These are phyloP conservation scores for Candida takata DNA, from an alignment of 805 yeast species.

Conservation along the genomic window DNA sequence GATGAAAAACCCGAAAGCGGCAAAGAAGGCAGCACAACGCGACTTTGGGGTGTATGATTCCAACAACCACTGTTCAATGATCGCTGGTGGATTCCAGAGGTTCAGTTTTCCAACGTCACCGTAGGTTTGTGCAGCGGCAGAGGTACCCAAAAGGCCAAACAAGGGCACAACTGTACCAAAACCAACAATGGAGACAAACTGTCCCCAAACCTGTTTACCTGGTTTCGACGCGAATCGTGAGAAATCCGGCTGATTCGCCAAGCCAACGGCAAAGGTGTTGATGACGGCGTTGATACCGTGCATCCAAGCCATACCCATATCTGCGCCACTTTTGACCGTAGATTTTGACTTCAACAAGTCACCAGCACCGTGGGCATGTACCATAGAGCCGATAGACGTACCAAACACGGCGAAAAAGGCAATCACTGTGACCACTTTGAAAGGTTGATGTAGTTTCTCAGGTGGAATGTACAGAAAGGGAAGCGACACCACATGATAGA, in stretches of 20 bases:
- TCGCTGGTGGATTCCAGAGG: constrained; percentile 42
- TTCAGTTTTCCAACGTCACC: constrained; percentile 25
- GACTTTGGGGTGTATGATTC: constrained; percentile 31
- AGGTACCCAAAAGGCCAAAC: constrained; percentile 39
- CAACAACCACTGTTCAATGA: constrained; percentile 33
- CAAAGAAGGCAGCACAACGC: constrained; percentile 44
- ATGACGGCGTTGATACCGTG: constrained; percentile 25
- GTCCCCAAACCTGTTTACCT: constrained; percentile 34
- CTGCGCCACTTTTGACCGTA: constrained; percentile 22
- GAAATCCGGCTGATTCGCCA: constrained; percentile 27
- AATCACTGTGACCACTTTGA: constrained; percentile 23
- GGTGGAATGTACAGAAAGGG: constrained; percentile 27
- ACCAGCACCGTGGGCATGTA: constrained; percentile 28
- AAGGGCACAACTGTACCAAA: constrained; percentile 38
- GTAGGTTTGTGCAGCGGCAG: constrained; percentile 33
- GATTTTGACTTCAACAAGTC: constrained; percentile 25
- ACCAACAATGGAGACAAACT: constrained; percentile 28
- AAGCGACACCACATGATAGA: constrained; percentile 31
- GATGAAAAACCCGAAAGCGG: constrained; percentile 27
- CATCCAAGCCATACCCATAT: constrained; percentile 27
- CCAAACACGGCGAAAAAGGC: constrained; percentile 31
- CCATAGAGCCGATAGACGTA: constrained; percentile 27
- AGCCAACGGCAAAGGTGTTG: constrained; percentile 26
- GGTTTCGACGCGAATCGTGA: constrained; percentile 33
- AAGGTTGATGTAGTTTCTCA: constrained; percentile 25